phyloP scores from a whole-genome alignment of 352 stramenopile species.

The Thalassiosira mediterranea region DNA sequence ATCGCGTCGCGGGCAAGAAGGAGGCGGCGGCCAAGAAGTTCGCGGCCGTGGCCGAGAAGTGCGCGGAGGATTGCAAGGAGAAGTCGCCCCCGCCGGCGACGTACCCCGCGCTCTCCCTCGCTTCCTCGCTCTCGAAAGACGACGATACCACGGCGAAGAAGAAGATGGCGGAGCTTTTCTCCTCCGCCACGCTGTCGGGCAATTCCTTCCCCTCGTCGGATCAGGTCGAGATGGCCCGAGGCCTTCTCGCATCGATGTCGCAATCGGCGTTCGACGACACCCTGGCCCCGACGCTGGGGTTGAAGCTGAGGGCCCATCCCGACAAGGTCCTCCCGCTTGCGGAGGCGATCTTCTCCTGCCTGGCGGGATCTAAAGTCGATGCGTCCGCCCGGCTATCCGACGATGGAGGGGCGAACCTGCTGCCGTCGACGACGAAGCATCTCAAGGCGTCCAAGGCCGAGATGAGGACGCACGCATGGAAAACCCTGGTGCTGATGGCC shows the following conservation, averaged over 20 bases:
- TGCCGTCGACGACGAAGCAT: conserved; percentile 53
- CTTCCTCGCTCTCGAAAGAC: not conserved
- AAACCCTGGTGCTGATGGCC: conserved; percentile 39
- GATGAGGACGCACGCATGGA: conserved; percentile 37
- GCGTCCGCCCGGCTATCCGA: conserved; percentile 6
- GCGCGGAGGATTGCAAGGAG: not conserved
- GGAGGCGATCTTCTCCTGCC: conserved; percentile 28
- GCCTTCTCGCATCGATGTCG: conserved; percentile 5
- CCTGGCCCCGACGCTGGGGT: conserved; percentile 48
- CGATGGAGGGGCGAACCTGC: conserved; percentile 21
- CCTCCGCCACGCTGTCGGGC: not conserved
- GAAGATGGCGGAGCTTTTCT: not conserved
- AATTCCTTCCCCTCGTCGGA: conserved; percentile 20
- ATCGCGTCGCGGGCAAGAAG: not conserved
- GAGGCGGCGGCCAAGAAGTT: conserved; percentile 8
- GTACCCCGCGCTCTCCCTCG: conserved; percentile 14
- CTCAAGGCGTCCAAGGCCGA: conserved; percentile 58
- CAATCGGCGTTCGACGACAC: conserved; percentile 25
- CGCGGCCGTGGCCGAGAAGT: not conserved
- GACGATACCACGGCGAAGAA: not conserved
- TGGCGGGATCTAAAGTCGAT: conserved; percentile 7
- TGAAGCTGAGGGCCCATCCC: conserved; percentile 64
- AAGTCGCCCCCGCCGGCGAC: not conserved
- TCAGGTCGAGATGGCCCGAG: conserved; percentile 21
- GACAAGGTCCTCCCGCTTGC: conserved; percentile 50